Base-by-base conservation (phyloP, 495 filamentous ascomycete species). In the Tuber calosporum region DNA sequence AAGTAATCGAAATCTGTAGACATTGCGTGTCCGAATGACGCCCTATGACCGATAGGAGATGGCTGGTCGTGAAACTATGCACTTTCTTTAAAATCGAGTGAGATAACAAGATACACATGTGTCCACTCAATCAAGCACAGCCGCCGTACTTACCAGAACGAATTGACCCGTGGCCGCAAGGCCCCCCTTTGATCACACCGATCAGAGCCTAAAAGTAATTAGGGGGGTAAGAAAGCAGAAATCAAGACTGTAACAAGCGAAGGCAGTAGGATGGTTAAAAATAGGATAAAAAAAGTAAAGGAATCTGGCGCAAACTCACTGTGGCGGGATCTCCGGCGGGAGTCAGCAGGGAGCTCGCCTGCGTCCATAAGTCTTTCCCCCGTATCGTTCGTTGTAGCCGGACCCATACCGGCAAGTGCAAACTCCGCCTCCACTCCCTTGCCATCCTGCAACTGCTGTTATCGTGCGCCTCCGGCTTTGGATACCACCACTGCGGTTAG, bases 1-100 rank as follows among this genome's bases (percentile, higher is more conserved):
- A 80, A 69, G 73, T 80, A 70, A 62, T 80, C 67, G 39, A 81
- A 69, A 72, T 74, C 75, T 69, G 58, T 73, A 36, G 70, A 62
- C 73, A 80, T 80, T 77, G 76, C 71, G 62, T 76, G 72, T 72
- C 73, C 71, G 40, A 78, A 75, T 73, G 72, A 78, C 77, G 74
- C 70, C 53, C 69, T 69, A 73, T 80, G 78, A 58, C 78, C 75
- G 76, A 77, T 77, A 62, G 58, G 73, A n/a, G 75, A 48, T 36
- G 39, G 70, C 71, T 68, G 70, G n/a, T 43, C 53, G 41, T 73
- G 74, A 43, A 45, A 71, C 66, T 67, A 67, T 69, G 74, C 70
- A 73, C 68, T 74, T 77, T 19, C 70, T 39, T 39, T 26, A 70
- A 78, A 78, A 34, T 71, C 58, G 62, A 73, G 70, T 77, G 69